phyloP scores from a whole-genome alignment of 768 basidiomycete genomes.

The Auricularia auricula-judae region DNA sequence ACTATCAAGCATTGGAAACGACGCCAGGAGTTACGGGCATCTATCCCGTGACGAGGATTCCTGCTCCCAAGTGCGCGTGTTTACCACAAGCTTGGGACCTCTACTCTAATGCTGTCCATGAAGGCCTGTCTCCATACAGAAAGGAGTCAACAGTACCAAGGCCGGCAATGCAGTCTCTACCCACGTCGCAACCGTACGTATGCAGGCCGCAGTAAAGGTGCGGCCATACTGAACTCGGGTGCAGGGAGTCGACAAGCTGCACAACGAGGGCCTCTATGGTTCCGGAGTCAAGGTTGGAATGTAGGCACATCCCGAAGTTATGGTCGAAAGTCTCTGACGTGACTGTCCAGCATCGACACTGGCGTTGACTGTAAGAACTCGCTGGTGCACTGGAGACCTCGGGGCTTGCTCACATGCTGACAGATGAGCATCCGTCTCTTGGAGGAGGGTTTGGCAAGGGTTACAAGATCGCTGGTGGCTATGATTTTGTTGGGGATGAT shows the following conservation, averaged over 20 bases:
- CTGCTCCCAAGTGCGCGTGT: conserved; percentile 29
- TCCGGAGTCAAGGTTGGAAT: background rate
- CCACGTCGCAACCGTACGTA: conserved; percentile 41
- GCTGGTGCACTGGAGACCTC: background rate
- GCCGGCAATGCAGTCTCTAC: conserved; percentile 39
- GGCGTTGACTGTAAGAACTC: conserved; percentile 1
- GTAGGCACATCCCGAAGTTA: background rate
- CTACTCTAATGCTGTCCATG: background rate
- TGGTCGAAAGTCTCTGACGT: too few species aligned
- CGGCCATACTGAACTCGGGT: background rate
- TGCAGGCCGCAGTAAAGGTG: background rate
- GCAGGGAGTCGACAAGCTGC: conserved; percentile 56
- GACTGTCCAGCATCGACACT: conserved; percentile 32
- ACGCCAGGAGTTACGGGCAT: conserved; percentile 44
- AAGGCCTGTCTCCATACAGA: conserved; percentile 31
- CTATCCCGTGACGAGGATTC: conserved; percentile 37
- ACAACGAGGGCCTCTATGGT: conserved; percentile 45
- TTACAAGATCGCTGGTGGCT: conserved; percentile 38
- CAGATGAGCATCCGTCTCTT: conserved; percentile 41
- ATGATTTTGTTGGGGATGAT: conserved; percentile 46
- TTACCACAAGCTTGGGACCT: background rate
- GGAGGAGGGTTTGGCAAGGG: conserved; percentile 45
- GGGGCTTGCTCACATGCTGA: conserved; percentile 23
- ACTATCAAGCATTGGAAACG: background rate
- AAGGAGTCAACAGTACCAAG: conserved; percentile 29